phyloP scores from a whole-genome alignment of 192 early-diverging fungal species.

The Phycomyces nitens region DNA sequence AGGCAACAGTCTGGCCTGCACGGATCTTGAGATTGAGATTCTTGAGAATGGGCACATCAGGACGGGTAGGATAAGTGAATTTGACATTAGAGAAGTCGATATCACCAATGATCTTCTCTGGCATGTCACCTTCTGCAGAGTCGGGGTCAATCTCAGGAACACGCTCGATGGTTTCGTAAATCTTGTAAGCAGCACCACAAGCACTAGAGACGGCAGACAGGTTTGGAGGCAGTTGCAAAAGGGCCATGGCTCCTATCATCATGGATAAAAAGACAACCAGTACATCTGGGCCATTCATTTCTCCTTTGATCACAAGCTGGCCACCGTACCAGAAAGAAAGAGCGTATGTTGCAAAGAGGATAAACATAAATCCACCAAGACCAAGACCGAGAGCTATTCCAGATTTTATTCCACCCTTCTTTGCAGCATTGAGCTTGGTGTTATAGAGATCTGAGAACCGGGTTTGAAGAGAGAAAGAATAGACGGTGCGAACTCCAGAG shows the following conservation, averaged over 20 bases:
- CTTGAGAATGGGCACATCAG: slow-evolving; percentile 77
- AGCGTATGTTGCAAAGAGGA: slow-evolving; percentile 73
- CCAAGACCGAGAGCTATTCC: slow-evolving; percentile 57
- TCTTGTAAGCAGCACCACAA: slow-evolving; percentile 75
- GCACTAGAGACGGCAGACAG: slow-evolving; percentile 70
- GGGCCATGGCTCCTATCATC: slow-evolving; percentile 71
- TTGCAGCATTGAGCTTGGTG: slow-evolving; percentile 58
- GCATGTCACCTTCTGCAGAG: slow-evolving; percentile 39
- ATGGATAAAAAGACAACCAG: slow-evolving; percentile 87
- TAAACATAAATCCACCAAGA: slow-evolving; percentile 71
- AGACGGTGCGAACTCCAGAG: slow-evolving; percentile 79
- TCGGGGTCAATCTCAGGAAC: slow-evolving; percentile 70
- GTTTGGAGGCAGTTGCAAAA: slow-evolving; percentile 70
- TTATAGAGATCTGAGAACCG: slow-evolving; percentile 67
- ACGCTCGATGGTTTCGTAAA: slow-evolving; percentile 82
- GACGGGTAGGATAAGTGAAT: slow-evolving; percentile 86
- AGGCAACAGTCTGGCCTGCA: slow-evolving; percentile 83
- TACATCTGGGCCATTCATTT: slow-evolving; percentile 48
- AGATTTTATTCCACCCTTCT: slow-evolving; percentile 58
- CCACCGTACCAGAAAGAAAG: slow-evolving; percentile 86
- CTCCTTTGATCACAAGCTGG: slow-evolving; percentile 44
- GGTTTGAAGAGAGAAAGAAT: slow-evolving; percentile 76
- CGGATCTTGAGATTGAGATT: slow-evolving; percentile 65
- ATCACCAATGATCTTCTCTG: slow-evolving; percentile 51
- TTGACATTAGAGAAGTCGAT: slow-evolving; percentile 75